These are phyloP conservation scores for Phytophthora palmivora DNA, from an alignment of 352 stramenopile species.

Conservation along the genomic window DNA sequence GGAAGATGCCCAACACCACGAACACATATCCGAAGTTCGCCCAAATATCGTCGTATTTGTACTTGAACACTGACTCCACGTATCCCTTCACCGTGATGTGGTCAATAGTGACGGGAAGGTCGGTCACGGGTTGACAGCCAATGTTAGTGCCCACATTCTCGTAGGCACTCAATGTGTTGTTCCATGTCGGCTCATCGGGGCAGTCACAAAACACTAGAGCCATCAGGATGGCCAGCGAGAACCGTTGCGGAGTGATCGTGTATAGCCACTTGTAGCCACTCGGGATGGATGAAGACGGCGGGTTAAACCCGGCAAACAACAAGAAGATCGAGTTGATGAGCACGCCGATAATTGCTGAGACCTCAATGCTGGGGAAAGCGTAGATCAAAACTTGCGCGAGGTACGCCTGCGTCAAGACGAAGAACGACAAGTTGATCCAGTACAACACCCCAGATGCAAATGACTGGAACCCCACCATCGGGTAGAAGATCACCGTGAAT, in stretches of 20 bases:
- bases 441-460: no score
- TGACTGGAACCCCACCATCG: constrained; percentile 39
- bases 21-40: neutral
- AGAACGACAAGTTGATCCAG: no score
- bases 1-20: no score
- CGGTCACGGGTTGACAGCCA: constrained; percentile 27
- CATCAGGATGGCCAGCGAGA: constrained; percentile 36
- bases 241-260: constrained; percentile 41
- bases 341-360: no score
- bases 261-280: neutral
- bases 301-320: no score
- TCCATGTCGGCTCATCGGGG: constrained; percentile 28
- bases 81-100: constrained; percentile 2
- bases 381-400: no score
- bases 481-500: constrained; percentile 58
- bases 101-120: constrained; percentile 19
- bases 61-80: constrained; percentile 32
- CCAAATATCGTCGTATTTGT: constrained; percentile 31
- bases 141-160: constrained; percentile 24
- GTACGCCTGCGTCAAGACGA: no score
- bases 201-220: constrained; percentile 41
- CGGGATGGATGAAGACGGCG: no score
- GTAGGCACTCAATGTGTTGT: constrained; percentile 23
- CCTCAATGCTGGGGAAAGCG: no score
- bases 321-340: no score